Percentiles rank a stretch among this genome's conserved stretches.
Conservation (phyloP, 23 red algal genomes). For the Gracilaria gracilis region DNA sequence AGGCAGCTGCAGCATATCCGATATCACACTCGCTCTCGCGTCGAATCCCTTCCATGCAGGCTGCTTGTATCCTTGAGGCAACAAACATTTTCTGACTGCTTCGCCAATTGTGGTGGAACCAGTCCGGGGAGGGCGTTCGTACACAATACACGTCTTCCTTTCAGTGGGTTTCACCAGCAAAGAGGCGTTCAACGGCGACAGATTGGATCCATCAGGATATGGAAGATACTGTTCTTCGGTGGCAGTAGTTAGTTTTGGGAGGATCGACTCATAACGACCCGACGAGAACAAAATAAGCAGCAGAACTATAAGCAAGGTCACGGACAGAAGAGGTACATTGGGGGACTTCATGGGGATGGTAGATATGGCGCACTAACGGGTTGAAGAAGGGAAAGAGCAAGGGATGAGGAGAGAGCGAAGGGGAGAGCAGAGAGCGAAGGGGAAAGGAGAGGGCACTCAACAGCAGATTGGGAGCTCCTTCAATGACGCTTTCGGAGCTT, state of each 20-base stretch:
- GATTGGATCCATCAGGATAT: background rate
- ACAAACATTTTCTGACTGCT: slow-evolving; percentile 23
- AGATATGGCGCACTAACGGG: no score
- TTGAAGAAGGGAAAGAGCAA: background rate
- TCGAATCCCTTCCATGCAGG: background rate
- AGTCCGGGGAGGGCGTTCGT: slow-evolving; percentile 52
- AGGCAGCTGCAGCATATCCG: slow-evolving; percentile 27
- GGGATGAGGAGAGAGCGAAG: background rate
- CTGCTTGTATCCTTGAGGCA: slow-evolving; percentile 29
- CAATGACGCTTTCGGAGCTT: background rate
- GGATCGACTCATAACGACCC: background rate
- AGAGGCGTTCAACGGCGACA: background rate
- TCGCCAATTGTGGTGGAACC: slow-evolving; percentile 37
- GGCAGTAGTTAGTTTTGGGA: background rate
- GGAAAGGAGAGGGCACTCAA: no score
- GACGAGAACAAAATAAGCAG: background rate
- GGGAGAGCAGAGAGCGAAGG: no score
- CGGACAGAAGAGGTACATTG: background rate
- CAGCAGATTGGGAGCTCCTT: no score
- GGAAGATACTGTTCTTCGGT: background rate
- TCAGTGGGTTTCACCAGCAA: background rate
- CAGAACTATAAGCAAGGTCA: background rate
- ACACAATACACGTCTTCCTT: slow-evolving; percentile 7
- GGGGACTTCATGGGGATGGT: slow-evolving; percentile 22
- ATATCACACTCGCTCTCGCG: background rate